Conservation (phyloP, 1,284 basidiomycete genomes). For the Thecaphora thlaspeos region DNA sequence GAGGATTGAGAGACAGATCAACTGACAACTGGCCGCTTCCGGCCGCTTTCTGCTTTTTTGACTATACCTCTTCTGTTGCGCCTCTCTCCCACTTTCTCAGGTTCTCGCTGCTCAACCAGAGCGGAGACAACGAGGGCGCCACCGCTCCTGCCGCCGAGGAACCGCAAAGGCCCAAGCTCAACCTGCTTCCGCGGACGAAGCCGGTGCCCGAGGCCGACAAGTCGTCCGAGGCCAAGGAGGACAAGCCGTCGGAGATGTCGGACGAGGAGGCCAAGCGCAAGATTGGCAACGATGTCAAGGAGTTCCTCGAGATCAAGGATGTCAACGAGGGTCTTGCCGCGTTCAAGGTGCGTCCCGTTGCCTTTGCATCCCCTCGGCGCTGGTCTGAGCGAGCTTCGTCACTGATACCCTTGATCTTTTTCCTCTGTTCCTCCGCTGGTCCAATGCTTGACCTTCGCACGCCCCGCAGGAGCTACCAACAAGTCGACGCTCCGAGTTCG, state of each 20-base stretch:
- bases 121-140: constrained; percentile 24
- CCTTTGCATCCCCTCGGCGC: no score
- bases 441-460: no score
- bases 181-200: constrained; percentile 67
- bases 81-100: no score
- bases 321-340: constrained; percentile 79
- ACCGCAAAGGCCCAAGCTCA: constrained; percentile 72
- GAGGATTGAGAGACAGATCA: no score
- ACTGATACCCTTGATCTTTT: no score
- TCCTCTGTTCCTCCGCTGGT: no score
- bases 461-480: constrained; percentile 71
- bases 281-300: constrained; percentile 65
- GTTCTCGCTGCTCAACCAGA: constrained; percentile 62
- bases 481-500: constrained; percentile 67
- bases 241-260: constrained; percentile 64
- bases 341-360: constrained; percentile 17
- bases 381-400: no score
- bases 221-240: constrained; percentile 54
- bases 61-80: no score
- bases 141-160: constrained; percentile 61
- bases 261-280: constrained; percentile 73
- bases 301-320: constrained; percentile 64
- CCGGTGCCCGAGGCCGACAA: constrained; percentile 60
- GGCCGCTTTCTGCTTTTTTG: no score
- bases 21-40: no score